A percentile compares a stretch with the other conserved stretches of the same genome.
Evolutionary conservation across 345 rosid genomes (phyloP).

Genomic region (Bruguiera sexangula): DNA sequence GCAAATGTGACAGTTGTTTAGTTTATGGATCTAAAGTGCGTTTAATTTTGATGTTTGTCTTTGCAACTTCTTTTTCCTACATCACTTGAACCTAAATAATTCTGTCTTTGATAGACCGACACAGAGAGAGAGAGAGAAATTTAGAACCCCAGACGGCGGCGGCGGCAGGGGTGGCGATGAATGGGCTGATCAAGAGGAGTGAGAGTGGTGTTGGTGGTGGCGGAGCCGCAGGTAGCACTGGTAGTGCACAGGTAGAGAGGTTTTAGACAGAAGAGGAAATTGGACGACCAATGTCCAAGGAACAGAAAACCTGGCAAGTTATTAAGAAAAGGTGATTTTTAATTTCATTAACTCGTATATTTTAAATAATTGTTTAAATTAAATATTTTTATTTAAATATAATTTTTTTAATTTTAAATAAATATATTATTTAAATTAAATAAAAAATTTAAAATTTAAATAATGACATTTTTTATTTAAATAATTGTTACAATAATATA

Average conservation of each 20-base stretch:
- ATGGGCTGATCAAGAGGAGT: neutral
- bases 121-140: neutral
- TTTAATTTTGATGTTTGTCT: neutral
- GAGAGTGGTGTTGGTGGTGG: neutral
- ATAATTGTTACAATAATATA: too few relatives aligned
- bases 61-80: neutral
- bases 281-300: neutral
- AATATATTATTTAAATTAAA: too few relatives aligned
- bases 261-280: too few relatives aligned
- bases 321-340: too few relatives aligned
- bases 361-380: too few relatives aligned
- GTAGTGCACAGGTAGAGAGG: neutral
- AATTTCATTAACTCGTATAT: too few relatives aligned
- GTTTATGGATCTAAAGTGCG: slow-evolving; percentile 7
- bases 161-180: neutral
- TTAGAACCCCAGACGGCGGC: neutral
- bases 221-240: too few relatives aligned
- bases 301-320: too few relatives aligned
- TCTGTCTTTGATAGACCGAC: neutral
- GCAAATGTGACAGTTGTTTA: neutral
- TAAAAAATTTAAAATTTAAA: too few relatives aligned
- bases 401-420: too few relatives aligned
- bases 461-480: too few relatives aligned
- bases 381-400: too few relatives aligned
- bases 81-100: neutral